Base-by-base conservation (phyloP, 2,329 filamentous ascomycete genomes). In the Chalara sp. region DNA sequence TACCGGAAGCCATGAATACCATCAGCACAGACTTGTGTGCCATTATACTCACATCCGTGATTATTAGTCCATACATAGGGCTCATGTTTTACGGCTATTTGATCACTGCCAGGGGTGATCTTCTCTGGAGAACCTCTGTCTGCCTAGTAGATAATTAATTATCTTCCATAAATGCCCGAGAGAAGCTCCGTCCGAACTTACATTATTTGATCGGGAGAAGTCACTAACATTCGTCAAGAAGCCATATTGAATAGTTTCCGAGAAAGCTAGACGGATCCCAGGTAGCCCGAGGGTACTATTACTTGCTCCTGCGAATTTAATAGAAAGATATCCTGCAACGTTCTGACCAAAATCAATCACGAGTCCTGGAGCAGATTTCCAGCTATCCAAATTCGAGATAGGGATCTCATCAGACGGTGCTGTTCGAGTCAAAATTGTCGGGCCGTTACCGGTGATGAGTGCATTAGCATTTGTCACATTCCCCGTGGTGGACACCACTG, bases 1-100 rank as follows among this genome's bases (percentile, higher is more conserved):
- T 78, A 79, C 37, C 76, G 70, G 56, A 78, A 79, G 5, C 74
- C 76, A 48, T 79, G 76, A 5, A 79, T 62, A 2, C 76, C 76
- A 51, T 79, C 76, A 0, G 72, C 65, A 56, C 76, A 78, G 10
- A 79, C 74, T 50, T 75, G 61, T 5, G 52, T 64, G 13, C 61
- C 67, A n/a, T 37, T 37, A 43, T 69, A 61, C 40, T 71, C 61
- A 51, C 75, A 78, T 8, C 74, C 73, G 48, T 70, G 66, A 35
- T 65, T 61, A 50, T 75, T 64, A 7, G 63, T 68, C 75, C 75
- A 79, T 2, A 66, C 71, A 50, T 72, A 76, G 4, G 66, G 59
- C 4, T 65, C 49, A 3, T 64, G 59, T 37, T 63, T 57, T 12
- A 78, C 76, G 3, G 74, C 73, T 53, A 76, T 67, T 59, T 75